Percentiles rank a stretch among this genome's conserved stretches.
phyloP scores from a whole-genome alignment of 306 rosid species.

The Glycine soja region DNA sequence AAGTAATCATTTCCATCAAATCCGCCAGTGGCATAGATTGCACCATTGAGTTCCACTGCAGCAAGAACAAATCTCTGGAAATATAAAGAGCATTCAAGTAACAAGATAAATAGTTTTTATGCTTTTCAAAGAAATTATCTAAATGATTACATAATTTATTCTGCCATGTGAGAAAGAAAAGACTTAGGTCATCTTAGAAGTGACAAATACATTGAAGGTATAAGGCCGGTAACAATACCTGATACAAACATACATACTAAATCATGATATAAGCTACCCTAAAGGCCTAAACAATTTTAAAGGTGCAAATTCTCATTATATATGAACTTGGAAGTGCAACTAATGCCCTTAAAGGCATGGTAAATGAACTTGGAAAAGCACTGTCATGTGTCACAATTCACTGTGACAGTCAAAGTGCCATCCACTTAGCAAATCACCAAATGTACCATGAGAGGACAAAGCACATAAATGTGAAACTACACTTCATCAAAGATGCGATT shows the following conservation, averaged over 20 bases:
- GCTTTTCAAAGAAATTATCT: slow-evolving; percentile 21
- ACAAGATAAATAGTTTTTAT: slow-evolving; percentile 22
- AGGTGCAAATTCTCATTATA: too few species aligned
- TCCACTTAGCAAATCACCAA: too few species aligned
- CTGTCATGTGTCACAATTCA: too few species aligned
- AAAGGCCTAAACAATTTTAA: background rate
- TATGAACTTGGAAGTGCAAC: too few species aligned
- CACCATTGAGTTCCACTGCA: slow-evolving; percentile 78
- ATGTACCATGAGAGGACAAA: too few species aligned
- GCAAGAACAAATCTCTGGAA: slow-evolving; percentile 83
- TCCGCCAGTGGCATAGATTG: slow-evolving; percentile 87
- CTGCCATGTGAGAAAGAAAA: background rate
- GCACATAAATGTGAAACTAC: too few species aligned
- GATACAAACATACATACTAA: background rate
- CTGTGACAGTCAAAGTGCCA: too few species aligned
- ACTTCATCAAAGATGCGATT: too few species aligned
- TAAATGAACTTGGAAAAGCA: too few species aligned
- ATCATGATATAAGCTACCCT: slow-evolving; percentile 21
- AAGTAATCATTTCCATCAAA: slow-evolving; percentile 76
- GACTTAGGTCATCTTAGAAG: slow-evolving; percentile 27
- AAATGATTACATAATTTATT: slow-evolving; percentile 25
- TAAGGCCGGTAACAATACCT: background rate
- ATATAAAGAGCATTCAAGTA: slow-evolving; percentile 37
- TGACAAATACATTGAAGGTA: slow-evolving; percentile 12
- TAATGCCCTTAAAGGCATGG: too few species aligned